Evolutionary conservation across 768 basidiomycete genomes (phyloP).

Genomic region (Serendipita indica): DNA sequence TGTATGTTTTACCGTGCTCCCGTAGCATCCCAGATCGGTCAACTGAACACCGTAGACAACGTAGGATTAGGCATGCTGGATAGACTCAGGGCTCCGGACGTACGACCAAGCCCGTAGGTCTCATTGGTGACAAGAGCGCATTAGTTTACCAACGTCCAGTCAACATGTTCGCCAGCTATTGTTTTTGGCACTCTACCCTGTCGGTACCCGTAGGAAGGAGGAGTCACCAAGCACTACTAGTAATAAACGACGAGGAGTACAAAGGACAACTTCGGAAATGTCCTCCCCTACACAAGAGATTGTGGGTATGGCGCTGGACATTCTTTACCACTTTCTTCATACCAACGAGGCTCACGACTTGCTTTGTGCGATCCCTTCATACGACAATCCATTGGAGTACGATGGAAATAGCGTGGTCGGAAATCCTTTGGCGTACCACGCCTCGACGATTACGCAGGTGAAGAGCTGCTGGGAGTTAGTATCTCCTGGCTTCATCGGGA

Average conservation of each 20-base stretch:
- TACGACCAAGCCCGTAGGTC: neutral
- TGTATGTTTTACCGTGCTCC: neutral
- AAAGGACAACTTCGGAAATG: neutral
- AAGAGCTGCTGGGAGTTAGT: neutral
- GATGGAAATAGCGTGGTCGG: neutral
- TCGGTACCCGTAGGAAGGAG: neutral
- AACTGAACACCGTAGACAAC: neutral
- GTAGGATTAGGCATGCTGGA: neutral
- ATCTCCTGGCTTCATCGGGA: neutral
- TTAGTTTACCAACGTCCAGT: neutral
- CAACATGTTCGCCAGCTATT: conserved; percentile 7
- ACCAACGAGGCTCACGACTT: neutral
- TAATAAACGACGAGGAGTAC: neutral
- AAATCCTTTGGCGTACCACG: neutral
- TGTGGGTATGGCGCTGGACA: neutral
- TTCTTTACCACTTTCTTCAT: neutral
- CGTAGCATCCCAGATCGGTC: neutral
- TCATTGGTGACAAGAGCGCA: neutral
- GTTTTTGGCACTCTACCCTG: neutral
- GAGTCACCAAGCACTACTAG: neutral
- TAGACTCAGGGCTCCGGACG: neutral
- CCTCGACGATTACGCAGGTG: neutral
- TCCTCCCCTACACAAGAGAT: neutral
- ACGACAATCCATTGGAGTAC: neutral
- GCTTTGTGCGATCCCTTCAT: neutral